Percentiles rank a stretch among this genome's conserved stretches.
These are phyloP conservation scores for Sclerotinia glacialis DNA, from an alignment of 2,329 filamentous ascomycete genomes.

Conservation along the genomic window DNA sequence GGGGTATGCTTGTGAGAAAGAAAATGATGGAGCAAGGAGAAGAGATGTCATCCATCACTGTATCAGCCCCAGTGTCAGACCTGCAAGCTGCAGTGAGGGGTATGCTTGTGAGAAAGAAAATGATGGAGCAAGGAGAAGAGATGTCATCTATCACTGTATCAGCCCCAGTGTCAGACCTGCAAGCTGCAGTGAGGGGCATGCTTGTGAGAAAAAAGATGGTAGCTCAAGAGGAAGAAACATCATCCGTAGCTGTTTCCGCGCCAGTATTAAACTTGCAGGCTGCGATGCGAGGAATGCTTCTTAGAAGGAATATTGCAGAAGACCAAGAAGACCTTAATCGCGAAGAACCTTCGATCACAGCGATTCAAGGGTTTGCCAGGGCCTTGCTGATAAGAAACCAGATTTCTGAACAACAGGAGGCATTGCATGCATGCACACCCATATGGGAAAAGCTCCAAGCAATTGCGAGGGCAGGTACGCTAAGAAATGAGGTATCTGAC, in stretches of 20 bases:
- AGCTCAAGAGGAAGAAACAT: conserved; percentile 9
- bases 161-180: no score
- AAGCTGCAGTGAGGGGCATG: conserved; percentile 24
- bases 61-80: no score
- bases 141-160: no score
- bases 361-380: conserved; percentile 62
- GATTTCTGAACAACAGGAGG: conserved; percentile 50
- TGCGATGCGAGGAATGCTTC: conserved; percentile 41
- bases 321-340: conserved; percentile 53
- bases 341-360: conserved; percentile 50
- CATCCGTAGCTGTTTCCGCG: conserved; percentile 43
- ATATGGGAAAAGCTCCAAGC: conserved; percentile 51
- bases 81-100: neutral
- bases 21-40: no score
- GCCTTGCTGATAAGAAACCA: conserved; percentile 58
- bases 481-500: conserved; percentile 46
- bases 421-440: conserved; percentile 50
- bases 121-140: no score
- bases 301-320: conserved; percentile 53
- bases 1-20: conserved; percentile 49
- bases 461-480: conserved; percentile 45
- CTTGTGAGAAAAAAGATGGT: conserved; percentile 58
- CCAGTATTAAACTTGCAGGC: conserved; percentile 51
- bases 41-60: no score
- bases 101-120: conserved; percentile 1